These are phyloP conservation scores for Pleurotus platypus DNA, from an alignment of 768 basidiomycete genomes.

Conservation along the genomic window DNA sequence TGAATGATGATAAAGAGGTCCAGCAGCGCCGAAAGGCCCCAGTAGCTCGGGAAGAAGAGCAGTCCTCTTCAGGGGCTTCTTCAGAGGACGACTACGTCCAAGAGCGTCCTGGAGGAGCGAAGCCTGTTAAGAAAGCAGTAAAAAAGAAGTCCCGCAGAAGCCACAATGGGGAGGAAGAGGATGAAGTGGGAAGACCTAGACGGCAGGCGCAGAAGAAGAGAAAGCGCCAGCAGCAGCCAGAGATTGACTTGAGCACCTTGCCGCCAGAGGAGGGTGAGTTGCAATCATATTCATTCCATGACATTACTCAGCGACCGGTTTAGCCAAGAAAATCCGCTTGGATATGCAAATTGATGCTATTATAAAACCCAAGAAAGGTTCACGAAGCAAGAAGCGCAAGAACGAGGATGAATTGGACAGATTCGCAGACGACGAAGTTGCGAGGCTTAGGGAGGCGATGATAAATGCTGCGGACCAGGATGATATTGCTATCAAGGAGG, in stretches of 20 bases:
- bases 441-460: constrained; percentile 87
- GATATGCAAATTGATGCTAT: constrained; percentile 87
- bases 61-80: constrained; percentile 43
- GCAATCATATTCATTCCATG: not conserved
- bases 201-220: constrained; percentile 39
- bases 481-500: constrained; percentile 72
- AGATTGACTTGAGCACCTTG: constrained; percentile 64
- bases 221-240: constrained; percentile 57
- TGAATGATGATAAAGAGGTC: not conserved
- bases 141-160: constrained; percentile 21
- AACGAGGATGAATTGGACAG: constrained; percentile 77
- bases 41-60: constrained; percentile 47
- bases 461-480: constrained; percentile 83
- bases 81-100: constrained; percentile 52
- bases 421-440: constrained; percentile 89
- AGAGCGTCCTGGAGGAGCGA: constrained; percentile 19
- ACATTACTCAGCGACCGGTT: not conserved
- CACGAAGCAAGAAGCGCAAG: constrained; percentile 64
- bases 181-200: constrained; percentile 25
- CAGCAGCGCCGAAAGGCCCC: constrained; percentile 21
- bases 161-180: constrained; percentile 20
- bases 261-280: constrained; percentile 74
- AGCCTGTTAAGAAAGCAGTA: constrained; percentile 24
- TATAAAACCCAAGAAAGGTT: constrained; percentile 72
- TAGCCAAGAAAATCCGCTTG: constrained; percentile 74